These are phyloP conservation scores for Saturnispora besseyi DNA, from an alignment of 805 yeast genomes.

Conservation along the genomic window DNA sequence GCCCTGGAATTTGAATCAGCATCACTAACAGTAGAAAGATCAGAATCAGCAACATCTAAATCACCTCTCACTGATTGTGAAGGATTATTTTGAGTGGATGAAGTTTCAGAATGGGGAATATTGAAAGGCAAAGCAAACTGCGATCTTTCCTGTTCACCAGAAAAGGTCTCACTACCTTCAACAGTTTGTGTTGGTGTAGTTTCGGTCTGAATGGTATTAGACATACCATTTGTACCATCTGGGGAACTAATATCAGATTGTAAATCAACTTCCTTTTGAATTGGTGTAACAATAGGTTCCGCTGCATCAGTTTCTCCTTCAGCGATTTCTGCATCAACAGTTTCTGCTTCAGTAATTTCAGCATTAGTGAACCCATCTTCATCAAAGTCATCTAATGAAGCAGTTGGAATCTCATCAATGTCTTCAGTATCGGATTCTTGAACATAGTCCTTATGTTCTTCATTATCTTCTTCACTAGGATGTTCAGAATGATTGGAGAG, in stretches of 20 bases:
- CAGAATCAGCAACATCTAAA: slow-evolving; percentile 36
- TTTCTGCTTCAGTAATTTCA: slow-evolving; percentile 11
- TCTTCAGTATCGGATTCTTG: not conserved
- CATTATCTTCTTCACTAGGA: not conserved
- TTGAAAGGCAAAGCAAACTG: slow-evolving; percentile 32
- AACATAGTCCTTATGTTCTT: too few relatives aligned
- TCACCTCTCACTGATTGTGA: slow-evolving; percentile 86
- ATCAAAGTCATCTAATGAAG: slow-evolving; percentile 25
- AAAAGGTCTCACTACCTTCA: slow-evolving; percentile 22
- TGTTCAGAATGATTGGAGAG: not conserved
- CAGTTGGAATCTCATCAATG: slow-evolving; percentile 25
- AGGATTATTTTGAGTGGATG: slow-evolving; percentile 88
- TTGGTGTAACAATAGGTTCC: slow-evolving; percentile 10
- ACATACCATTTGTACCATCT: slow-evolving; percentile 16
- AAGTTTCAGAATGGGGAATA: slow-evolving; percentile 74
- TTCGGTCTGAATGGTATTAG: slow-evolving; percentile 7
- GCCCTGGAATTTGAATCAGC: slow-evolving; percentile 22
- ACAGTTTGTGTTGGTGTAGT: slow-evolving; percentile 38
- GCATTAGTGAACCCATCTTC: slow-evolving; percentile 16
- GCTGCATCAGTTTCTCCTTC: not conserved
- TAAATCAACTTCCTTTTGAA: not conserved
- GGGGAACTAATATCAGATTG: slow-evolving; percentile 17
- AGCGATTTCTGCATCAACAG: slow-evolving; percentile 21
- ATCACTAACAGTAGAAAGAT: slow-evolving; percentile 26
- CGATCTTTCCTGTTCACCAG: slow-evolving; percentile 14